Evolutionary conservation across 306 rosid genomes (phyloP).

Genomic region (Fragaria nilgerrensis): DNA sequence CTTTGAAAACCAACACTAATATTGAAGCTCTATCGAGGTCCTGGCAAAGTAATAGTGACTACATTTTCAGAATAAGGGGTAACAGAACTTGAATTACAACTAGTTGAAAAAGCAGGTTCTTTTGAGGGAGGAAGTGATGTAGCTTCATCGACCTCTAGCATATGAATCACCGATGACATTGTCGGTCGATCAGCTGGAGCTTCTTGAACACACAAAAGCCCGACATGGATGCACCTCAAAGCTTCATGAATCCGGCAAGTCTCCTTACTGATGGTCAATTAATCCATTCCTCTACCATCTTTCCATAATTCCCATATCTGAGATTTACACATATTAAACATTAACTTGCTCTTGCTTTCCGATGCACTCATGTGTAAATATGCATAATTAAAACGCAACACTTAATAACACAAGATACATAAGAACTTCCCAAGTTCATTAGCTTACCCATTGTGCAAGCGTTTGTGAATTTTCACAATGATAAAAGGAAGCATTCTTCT

Average conservation of each 20-base stretch:
- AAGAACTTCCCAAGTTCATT: background rate
- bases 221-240: constrained; percentile 51
- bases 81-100: constrained; percentile 41
- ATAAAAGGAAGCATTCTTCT: constrained; percentile 12
- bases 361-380: background rate
- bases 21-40: background rate
- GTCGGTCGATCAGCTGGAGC: constrained; percentile 64
- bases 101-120: constrained; percentile 66
- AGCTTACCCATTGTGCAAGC: constrained; percentile 15
- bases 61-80: background rate
- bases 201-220: constrained; percentile 68
- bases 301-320: constrained; percentile 77
- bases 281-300: constrained; percentile 41
- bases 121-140: constrained; percentile 57
- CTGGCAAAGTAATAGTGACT: background rate
- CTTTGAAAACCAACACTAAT: too few relatives aligned
- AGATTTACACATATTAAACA: background rate
- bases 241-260: constrained; percentile 15
- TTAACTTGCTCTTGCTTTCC: background rate
- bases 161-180: constrained; percentile 52
- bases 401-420: background rate
- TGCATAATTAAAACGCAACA: background rate
- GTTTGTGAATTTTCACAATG: background rate
- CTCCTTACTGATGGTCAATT: background rate
- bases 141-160: constrained; percentile 49